Conservation (phyloP, 192 early-diverging fungal species). For the Diversispora epigaea region DNA sequence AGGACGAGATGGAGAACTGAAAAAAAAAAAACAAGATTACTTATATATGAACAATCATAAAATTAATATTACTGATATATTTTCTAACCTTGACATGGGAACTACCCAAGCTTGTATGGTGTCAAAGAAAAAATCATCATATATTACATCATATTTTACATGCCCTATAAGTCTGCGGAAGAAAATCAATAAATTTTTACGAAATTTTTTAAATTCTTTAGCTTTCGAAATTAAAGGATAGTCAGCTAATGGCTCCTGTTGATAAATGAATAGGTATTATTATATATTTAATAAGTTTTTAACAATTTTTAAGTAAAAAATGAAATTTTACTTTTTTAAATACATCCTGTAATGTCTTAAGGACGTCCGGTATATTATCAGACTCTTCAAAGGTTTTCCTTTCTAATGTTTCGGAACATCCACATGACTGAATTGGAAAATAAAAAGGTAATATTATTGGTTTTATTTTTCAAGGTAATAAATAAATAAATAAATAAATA, state of each 20-base stretch:
- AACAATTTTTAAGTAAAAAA: not conserved
- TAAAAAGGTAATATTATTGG: not conserved
- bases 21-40: slow-evolving; percentile 9
- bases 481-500: not conserved
- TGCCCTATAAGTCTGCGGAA: slow-evolving; percentile 56
- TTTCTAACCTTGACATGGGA: slow-evolving; percentile 58
- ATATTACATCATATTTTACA: slow-evolving; percentile 61
- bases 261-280: not conserved
- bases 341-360: slow-evolving; percentile 61
- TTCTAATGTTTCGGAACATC: slow-evolving; percentile 52
- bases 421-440: slow-evolving; percentile 50
- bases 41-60: not conserved
- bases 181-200: slow-evolving; percentile 69
- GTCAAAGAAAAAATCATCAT: slow-evolving; percentile 60
- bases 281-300: not conserved
- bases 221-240: slow-evolving; percentile 79
- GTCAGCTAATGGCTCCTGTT: slow-evolving; percentile 51
- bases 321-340: slow-evolving; percentile 54
- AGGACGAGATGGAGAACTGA: slow-evolving; percentile 76
- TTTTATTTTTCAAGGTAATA: not conserved
- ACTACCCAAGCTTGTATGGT: slow-evolving; percentile 65
- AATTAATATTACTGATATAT: not conserved
- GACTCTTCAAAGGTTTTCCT: slow-evolving; percentile 53
- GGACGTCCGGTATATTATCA: slow-evolving; percentile 50
- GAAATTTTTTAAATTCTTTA: slow-evolving; percentile 64